Base-by-base conservation (phyloP, 2,329 filamentous ascomycete genomes). In the Acarospora socialis region DNA sequence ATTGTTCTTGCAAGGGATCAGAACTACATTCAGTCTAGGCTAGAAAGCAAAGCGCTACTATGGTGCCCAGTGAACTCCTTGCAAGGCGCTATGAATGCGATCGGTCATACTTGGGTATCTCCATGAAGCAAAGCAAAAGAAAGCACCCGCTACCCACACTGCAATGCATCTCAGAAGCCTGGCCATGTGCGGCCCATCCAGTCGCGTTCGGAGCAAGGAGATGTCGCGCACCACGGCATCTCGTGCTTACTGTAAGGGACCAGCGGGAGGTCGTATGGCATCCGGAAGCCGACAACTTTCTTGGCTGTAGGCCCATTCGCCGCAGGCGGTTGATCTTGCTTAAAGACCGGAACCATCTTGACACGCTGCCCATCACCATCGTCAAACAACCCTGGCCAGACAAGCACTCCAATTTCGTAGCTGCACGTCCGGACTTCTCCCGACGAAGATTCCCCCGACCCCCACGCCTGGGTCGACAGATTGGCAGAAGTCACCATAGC, bases 401-500 rank as follows among this genome's bases (percentile, higher is more conserved):
- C 66, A 28, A 92, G 50, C 1, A 93, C 81, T 0, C 84, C 84
- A 19, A 82, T 68, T 51, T 93, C 84, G 61, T 77, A 93, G 18
- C 81, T 90, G 36, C 77, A 74, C 17, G 92, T 71, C 21, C 76
- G 67, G 18, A 83, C 59, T 44, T 81, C 68, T 1, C 70, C 71
- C 0, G 63, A 59, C 3, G 60, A 52, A 38, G 67, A 71, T 1
- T 51, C 52, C 3, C 68, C 61, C 21, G 78, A 73, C 1, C 84
- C 84, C 86, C 84, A 93, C 0, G 84, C 84, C 54, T 92, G 83
- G 39, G 77, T 87, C 2, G 81, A 90, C 2, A 93, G 53, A 44
- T 92, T 93, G n/a, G 84, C 83, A n/a, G 81, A 90, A 0, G 82
- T 92, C 2, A 92, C 52, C 41, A 93, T 63, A 2, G 81, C 82